Percentiles rank a stretch among this genome's conserved stretches.
These are phyloP conservation scores for Tremella fuciformis DNA, from an alignment of 768 basidiomycete species.

Conservation along the genomic window DNA sequence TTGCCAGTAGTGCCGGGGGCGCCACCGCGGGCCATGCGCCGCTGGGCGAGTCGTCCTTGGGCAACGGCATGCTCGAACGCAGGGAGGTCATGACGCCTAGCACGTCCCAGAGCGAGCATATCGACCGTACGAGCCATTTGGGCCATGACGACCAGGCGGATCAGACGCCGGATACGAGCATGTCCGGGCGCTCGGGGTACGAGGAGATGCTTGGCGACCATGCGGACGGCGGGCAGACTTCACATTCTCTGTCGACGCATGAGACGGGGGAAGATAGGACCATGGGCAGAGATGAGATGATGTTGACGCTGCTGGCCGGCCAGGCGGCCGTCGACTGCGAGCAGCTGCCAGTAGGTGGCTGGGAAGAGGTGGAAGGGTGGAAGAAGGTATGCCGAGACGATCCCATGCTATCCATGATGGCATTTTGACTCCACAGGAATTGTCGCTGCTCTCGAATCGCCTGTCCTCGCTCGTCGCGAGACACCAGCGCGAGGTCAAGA, in stretches of 20 bases:
- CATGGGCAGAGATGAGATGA: conserved; percentile 64
- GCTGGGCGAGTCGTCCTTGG: no score
- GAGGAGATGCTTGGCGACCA: neutral
- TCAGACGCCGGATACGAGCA: conserved; percentile 2
- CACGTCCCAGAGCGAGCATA: no score
- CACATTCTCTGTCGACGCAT: no score
- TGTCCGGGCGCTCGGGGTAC: conserved; percentile 3
- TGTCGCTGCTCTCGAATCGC: conserved; percentile 43
- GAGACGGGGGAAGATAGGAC: conserved; percentile 5
- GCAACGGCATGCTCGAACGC: no score
- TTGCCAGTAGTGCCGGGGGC: no score
- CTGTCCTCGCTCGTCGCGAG: conserved; percentile 41
- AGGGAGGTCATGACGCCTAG: no score
- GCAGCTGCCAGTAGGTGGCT: conserved; percentile 69
- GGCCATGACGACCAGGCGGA: neutral
- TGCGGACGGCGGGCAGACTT: neutral
- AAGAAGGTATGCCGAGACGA: conserved; percentile 60
- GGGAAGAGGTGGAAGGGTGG: conserved; percentile 68
- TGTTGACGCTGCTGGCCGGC: conserved; percentile 84
- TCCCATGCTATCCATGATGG: neutral
- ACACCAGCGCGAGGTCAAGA: conserved; percentile 52
- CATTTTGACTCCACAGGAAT: conserved; percentile 34
- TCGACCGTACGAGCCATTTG: no score
- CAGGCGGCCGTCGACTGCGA: conserved; percentile 92
- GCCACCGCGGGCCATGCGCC: no score